Base-by-base conservation (phyloP, 306 rosid species). In the Sicyos baderoa region DNA sequence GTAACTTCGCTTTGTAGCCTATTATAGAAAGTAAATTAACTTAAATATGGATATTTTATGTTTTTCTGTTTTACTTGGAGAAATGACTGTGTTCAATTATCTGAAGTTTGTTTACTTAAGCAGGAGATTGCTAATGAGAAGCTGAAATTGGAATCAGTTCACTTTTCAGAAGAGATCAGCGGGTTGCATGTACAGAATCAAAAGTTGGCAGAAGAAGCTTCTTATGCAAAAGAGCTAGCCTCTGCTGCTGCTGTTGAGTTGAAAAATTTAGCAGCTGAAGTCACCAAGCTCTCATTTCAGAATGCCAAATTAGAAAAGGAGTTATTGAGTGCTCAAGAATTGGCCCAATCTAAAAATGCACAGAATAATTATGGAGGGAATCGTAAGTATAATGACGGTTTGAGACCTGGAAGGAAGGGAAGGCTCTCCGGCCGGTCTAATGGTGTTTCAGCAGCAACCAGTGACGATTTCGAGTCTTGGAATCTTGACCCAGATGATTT, bases 211-310 rank as follows among this genome's bases (percentile, higher is more conserved):
- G 99, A 94, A 82, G 99, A 94, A 85, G 96, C 99, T 76, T 88
- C 90, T 57, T 94, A 94, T 77, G 99, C 99, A 51, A 94, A 90
- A 75, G 99, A 94, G 75, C 79, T 94, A 70, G 99, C 99, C 55
- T 88, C 99, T 70, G 99, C 99, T 74, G 99, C 99, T 73, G 99
- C 99, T 54, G 90, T 94, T 56, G 99, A 94, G 75, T 77, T 94
- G 78, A 94, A 94, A 82, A 94, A 90, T 88, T 84, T 94, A 85
- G 97, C 97, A 55, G 86, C 91, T 81, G 97, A 94, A 84, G 96
- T 94, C 80, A 94, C 99, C 13, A 94, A 87, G 81, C 86, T 90
- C 63, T 94, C 99, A 58, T 74, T 90, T 70, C 97, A 88, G 68
- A 90, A 78, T 81, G 83, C 89, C 7, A 94, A 94, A 80, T 74